A percentile compares a stretch with the other conserved stretches of the same genome.
phyloP scores from a whole-genome alignment of 2,329 filamentous ascomycete species.

The Colletotrichum sp. region DNA sequence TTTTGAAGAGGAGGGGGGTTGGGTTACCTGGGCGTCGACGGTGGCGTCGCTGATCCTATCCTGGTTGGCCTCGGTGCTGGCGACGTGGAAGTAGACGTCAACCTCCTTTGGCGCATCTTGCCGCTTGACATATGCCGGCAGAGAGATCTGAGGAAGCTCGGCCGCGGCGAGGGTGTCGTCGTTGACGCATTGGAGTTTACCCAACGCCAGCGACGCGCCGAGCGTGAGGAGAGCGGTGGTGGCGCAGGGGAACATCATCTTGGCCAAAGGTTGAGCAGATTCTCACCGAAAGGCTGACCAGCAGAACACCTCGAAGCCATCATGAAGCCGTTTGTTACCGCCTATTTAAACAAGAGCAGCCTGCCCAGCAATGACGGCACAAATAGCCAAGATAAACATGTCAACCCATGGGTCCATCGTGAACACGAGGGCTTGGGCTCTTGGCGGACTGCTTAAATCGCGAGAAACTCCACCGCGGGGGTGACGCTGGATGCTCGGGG shows the following conservation, averaged over 20 bases:
- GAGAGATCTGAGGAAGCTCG: not conserved
- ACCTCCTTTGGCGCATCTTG: conserved; percentile 23
- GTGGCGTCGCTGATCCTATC: not conserved
- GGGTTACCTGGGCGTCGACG: conserved; percentile 3
- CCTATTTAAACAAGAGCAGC: not conserved
- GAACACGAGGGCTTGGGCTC: conserved; percentile 8
- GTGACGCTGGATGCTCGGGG: not conserved
- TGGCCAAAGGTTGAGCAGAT: not conserved
- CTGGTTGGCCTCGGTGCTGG: conserved; percentile 49
- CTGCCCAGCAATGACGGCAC: not conserved
- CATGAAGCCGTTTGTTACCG: not conserved
- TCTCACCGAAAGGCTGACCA: not conserved
- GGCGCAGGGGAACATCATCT: not conserved
- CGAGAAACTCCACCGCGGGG: not conserved
- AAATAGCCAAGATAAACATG: not conserved
- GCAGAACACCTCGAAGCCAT: not conserved
- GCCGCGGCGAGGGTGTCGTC: not conserved
- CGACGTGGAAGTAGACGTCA: conserved; percentile 54
- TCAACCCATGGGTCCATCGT: not conserved
- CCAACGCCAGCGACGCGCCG: not conserved
- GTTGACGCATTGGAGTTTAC: conserved; percentile 1
- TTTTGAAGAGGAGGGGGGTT: fast-evolving
- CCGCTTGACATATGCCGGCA: not conserved
- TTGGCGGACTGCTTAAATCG: not conserved
- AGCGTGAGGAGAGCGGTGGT: not conserved